These are phyloP conservation scores for Lepiota venenata DNA, from an alignment of 768 basidiomycete genomes.

Conservation along the genomic window DNA sequence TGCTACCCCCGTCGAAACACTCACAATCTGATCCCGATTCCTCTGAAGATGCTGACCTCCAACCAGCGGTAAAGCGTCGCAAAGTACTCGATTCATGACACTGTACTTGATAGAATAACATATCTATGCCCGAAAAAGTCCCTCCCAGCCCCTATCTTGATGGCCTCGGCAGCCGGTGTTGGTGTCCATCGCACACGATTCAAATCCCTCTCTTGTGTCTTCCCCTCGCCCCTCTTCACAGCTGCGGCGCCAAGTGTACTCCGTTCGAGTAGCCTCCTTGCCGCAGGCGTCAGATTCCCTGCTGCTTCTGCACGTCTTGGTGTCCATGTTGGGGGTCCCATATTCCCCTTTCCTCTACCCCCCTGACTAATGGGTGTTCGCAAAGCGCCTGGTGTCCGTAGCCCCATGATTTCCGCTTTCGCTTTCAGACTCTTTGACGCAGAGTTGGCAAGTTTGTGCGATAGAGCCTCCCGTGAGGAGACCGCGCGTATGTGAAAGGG, in stretches of 20 bases:
- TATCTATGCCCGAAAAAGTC: not conserved
- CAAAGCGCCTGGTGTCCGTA: constrained; percentile 34
- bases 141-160: constrained; percentile 1
- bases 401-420: constrained; percentile 64
- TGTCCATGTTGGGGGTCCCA: constrained; percentile 81
- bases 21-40: not conserved
- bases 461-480: constrained; percentile 77
- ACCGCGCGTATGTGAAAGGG: constrained; percentile 81
- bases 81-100: constrained; percentile 34
- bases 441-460: constrained; percentile 74
- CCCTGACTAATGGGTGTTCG: constrained; percentile 28
- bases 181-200: constrained; percentile 77
- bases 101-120: constrained; percentile 1
- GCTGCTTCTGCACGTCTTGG: constrained; percentile 70
- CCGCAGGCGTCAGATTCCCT: constrained; percentile 86
- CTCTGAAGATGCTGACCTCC: constrained; percentile 15
- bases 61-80: constrained; percentile 55
- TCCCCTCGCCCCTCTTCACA: constrained; percentile 54
- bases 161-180: constrained; percentile 44
- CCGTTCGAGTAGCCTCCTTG: constrained; percentile 67
- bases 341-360: constrained; percentile 45
- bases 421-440: constrained; percentile 80
- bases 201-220: constrained; percentile 55
- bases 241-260: constrained; percentile 65
- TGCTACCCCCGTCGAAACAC: constrained; percentile 14